Evolutionary conservation across 2,329 filamentous ascomycete genomes (phyloP).

Genomic region (Epichloe uncinata): DNA sequence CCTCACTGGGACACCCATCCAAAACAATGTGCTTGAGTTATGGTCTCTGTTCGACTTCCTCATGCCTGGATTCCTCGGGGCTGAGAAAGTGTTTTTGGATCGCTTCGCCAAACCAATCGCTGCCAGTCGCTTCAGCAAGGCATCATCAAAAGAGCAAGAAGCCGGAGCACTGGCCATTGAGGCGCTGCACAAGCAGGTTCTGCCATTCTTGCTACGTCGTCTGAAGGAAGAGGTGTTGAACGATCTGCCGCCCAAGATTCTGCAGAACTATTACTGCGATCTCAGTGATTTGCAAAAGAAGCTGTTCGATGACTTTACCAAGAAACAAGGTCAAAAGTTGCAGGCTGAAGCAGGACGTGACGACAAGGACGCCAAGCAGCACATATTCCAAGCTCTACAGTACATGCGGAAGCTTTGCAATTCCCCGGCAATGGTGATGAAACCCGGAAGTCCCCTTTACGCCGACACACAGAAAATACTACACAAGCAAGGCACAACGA

Average conservation of each 20-base stretch:
- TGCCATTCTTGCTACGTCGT: constrained; percentile 89
- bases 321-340: constrained; percentile 82
- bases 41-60: constrained; percentile 98
- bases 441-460: constrained; percentile 82
- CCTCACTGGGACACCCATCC: constrained; percentile 90
- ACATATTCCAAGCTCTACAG: constrained; percentile 97
- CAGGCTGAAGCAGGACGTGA: constrained; percentile 69
- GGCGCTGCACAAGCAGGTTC: constrained; percentile 94
- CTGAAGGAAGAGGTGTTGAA: constrained; percentile 96
- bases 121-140: constrained; percentile 88
- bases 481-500: constrained; percentile 60
- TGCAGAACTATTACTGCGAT: constrained; percentile 99
- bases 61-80: constrained; percentile 95
- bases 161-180: constrained; percentile 92
- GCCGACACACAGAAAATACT: constrained; percentile 75
- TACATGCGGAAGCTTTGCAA: constrained; percentile 99
- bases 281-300: constrained; percentile 88
- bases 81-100: constrained; percentile 89
- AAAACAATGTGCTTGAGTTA: constrained; percentile 92
- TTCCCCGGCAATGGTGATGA: constrained; percentile 90
- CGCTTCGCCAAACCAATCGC: constrained; percentile 92
- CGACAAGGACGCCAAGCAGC: constrained; percentile 89
- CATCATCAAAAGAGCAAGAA: constrained; percentile 96
- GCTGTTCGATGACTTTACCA: constrained; percentile 91
- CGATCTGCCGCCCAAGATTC: constrained; percentile 91